phyloP scores from a whole-genome alignment of 768 basidiomycete species.

The Podaxis mareebaensis region DNA sequence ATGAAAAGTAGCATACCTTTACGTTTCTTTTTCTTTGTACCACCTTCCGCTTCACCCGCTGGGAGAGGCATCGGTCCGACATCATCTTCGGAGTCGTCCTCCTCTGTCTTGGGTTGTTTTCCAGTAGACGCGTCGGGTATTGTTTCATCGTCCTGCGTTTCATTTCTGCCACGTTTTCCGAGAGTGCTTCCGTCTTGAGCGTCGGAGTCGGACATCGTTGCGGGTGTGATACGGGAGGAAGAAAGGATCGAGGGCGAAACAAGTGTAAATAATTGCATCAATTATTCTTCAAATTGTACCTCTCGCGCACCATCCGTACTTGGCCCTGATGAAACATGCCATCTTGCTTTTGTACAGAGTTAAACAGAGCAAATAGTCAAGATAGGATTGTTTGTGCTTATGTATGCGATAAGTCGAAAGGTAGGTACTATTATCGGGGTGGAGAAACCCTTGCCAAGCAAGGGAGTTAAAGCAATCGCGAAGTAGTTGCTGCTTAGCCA shows the following conservation, averaged over 20 bases:
- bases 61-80: constrained; percentile 90
- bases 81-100: constrained; percentile 69
- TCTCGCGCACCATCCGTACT: too few relatives aligned
- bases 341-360: too few relatives aligned
- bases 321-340: too few relatives aligned
- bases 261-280: background rate
- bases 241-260: background rate
- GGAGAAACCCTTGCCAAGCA: too few relatives aligned
- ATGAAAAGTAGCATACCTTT: constrained; percentile 57
- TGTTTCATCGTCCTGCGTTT: constrained; percentile 27
- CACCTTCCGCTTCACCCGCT: constrained; percentile 38
- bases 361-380: too few relatives aligned
- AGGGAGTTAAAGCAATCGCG: too few relatives aligned
- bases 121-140: constrained; percentile 19
- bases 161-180: constrained; percentile 61
- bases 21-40: constrained; percentile 69
- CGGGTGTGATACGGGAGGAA: background rate
- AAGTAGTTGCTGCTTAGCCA: too few relatives aligned
- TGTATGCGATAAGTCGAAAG: too few relatives aligned
- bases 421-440: too few relatives aligned
- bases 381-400: too few relatives aligned
- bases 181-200: constrained; percentile 51
- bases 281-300: background rate
- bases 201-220: constrained; percentile 44
- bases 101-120: constrained; percentile 34